These are phyloP conservation scores for Kalanchoe fedtschenkoi DNA, from an alignment of 164 flowering plant species.

Conservation along the genomic window DNA sequence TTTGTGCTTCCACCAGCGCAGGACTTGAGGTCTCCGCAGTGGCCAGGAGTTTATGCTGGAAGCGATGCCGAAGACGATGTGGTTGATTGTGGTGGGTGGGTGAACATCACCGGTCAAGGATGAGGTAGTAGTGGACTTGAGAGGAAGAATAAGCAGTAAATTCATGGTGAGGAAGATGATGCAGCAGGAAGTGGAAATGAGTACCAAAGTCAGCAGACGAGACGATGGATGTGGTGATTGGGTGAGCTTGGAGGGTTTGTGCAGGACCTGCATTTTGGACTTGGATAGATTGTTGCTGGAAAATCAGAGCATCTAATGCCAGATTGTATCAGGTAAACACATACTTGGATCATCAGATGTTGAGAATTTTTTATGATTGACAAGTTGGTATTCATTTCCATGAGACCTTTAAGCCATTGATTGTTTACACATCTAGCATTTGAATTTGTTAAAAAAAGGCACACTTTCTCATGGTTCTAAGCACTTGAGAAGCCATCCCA, in stretches of 20 bases:
- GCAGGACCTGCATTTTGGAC: slow-evolving; percentile 11
- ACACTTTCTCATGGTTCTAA: neutral
- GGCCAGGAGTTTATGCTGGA: slow-evolving; percentile 32
- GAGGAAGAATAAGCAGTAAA: slow-evolving; percentile 5
- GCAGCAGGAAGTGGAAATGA: slow-evolving; percentile 14
- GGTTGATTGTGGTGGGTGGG: slow-evolving; percentile 23
- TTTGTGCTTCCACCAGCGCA: slow-evolving; percentile 39
- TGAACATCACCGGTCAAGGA: slow-evolving; percentile 1
- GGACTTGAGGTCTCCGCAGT: slow-evolving; percentile 18
- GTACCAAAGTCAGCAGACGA: slow-evolving; percentile 8
- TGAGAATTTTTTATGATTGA: too few species aligned
- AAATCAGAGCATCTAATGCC: too few species aligned
- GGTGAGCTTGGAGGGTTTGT: neutral
- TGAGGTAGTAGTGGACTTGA: neutral
- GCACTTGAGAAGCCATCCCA: neutral
- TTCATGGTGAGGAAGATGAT: slow-evolving; percentile 16
- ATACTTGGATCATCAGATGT: too few species aligned
- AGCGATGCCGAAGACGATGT: slow-evolving; percentile 44
- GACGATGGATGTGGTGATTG: slow-evolving; percentile 11
- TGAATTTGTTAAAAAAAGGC: neutral
- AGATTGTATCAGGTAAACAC: too few species aligned
- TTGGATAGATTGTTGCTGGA: too few species aligned
- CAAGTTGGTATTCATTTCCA: too few species aligned
- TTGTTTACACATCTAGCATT: neutral
- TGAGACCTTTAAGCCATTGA: too few species aligned